Conservation (phyloP, 805 yeast genomes). For the Yamadazyma scolyti region DNA sequence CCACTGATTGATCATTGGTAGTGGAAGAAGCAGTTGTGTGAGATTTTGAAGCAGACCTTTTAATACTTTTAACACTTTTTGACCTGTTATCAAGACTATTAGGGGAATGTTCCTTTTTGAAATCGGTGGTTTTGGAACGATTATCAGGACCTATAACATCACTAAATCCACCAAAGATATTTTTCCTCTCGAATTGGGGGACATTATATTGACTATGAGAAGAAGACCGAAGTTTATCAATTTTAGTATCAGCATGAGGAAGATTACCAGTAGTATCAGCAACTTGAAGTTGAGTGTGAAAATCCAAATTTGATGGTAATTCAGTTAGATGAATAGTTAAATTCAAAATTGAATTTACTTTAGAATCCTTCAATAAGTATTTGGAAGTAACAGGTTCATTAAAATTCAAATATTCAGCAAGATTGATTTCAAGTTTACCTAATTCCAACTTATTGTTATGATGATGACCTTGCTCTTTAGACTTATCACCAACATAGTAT, state of each 20-base stretch:
- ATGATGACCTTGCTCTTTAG: constrained; percentile 9
- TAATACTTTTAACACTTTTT: no score
- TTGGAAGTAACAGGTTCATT: constrained; percentile 51
- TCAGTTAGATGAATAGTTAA: constrained; percentile 53
- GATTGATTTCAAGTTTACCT: constrained; percentile 65
- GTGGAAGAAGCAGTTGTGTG: no score
- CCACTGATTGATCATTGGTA: no score
- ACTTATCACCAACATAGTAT: constrained; percentile 28
- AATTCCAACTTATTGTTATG: constrained; percentile 24
- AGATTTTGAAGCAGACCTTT: no score
- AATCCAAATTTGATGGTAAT: constrained; percentile 33
- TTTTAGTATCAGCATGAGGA: constrained; percentile 1
- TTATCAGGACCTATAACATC: constrained; percentile 18
- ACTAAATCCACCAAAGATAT: constrained; percentile 49
- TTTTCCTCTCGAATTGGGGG: constrained; percentile 40
- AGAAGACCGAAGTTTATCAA: background rate
- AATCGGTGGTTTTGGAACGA: background rate
- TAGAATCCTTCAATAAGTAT: constrained; percentile 71
- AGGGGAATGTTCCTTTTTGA: background rate
- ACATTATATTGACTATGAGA: constrained; percentile 24
- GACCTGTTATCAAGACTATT: no score
- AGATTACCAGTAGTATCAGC: constrained; percentile 17
- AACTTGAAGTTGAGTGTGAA: constrained; percentile 39
- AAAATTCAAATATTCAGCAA: constrained; percentile 67
- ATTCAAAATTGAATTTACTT: constrained; percentile 76